Conservation (phyloP, 1,139 yeast genomes). For the Eremothecium sinecaudum region DNA sequence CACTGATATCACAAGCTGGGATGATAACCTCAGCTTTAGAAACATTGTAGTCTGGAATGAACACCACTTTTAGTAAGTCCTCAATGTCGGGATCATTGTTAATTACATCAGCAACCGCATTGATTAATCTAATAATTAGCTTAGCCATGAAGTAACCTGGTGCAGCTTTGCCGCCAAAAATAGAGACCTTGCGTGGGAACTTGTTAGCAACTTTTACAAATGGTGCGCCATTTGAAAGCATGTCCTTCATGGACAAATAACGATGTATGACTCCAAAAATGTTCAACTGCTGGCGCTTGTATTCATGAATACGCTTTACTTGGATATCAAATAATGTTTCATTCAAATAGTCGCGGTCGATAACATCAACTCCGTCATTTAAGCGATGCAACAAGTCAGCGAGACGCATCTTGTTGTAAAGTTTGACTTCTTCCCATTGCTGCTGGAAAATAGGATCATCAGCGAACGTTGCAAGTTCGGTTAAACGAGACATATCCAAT, state of each 20-base stretch:
- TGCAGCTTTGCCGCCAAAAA: conserved; percentile 93
- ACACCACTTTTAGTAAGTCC: conserved; percentile 73
- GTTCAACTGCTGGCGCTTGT: conserved; percentile 90
- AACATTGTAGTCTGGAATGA: conserved; percentile 86
- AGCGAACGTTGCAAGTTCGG: conserved; percentile 55
- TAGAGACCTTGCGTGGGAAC: conserved; percentile 66
- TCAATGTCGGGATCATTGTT: conserved; percentile 69
- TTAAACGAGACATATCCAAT: conserved; percentile 59
- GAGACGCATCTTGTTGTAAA: conserved; percentile 57
- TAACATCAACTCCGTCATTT: conserved; percentile 55
- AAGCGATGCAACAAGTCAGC: conserved; percentile 60
- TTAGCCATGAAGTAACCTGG: conserved; percentile 97
- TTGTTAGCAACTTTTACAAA: conserved; percentile 47
- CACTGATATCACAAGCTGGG: conserved; percentile 86
- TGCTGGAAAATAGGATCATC: conserved; percentile 61
- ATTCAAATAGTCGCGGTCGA: conserved; percentile 38
- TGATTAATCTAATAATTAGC: conserved; percentile 75
- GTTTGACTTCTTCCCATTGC: conserved; percentile 66
- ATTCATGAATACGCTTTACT: conserved; percentile 91
- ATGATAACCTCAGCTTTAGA: conserved; percentile 86
- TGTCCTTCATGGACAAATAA: conserved; percentile 63
- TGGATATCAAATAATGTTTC: conserved; percentile 80
- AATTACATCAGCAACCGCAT: conserved; percentile 70
- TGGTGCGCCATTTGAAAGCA: conserved; percentile 41
- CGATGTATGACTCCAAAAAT: conserved; percentile 82